Evolutionary conservation across 2,329 filamentous ascomycete genomes (phyloP).

Genomic region (Colletotrichum sidae): DNA sequence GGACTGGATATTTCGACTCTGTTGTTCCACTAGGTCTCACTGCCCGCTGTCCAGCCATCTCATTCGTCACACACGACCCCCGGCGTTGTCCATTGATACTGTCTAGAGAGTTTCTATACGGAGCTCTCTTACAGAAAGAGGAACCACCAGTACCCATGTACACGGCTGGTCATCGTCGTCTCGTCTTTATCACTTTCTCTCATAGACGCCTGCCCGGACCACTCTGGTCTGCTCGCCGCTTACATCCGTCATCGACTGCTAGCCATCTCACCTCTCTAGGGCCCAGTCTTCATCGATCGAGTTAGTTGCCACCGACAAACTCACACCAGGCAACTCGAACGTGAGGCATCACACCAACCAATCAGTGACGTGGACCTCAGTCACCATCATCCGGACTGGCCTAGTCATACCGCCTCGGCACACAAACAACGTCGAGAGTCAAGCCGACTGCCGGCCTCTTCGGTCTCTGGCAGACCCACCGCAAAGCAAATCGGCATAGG

Average conservation of each 20-base stretch:
- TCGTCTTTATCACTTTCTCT: slow-evolving; percentile 18
- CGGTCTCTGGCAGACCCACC: slow-evolving; percentile 36
- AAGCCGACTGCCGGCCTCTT: slow-evolving; percentile 13
- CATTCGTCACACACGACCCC: slow-evolving; percentile 20
- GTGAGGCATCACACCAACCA: slow-evolving; percentile 1
- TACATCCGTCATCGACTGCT: slow-evolving; percentile 18
- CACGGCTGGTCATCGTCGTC: slow-evolving; percentile 38
- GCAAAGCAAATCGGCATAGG: background rate
- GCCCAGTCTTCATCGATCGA: slow-evolving; percentile 15
- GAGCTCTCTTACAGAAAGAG: slow-evolving; percentile 30
- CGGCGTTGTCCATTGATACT: slow-evolving; percentile 13
- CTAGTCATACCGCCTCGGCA: slow-evolving; percentile 3
- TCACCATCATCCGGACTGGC: slow-evolving; percentile 2
- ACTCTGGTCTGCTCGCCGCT: slow-evolving; percentile 6
- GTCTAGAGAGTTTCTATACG: slow-evolving; percentile 34
- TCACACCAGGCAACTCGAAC: background rate
- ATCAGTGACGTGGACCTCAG: slow-evolving; percentile 8
- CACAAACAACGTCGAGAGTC: slow-evolving; percentile 15
- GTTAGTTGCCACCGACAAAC: slow-evolving; percentile 12
- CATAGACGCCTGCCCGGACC: slow-evolving; percentile 16
- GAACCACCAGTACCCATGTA: slow-evolving; percentile 35
- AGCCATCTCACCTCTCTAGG: slow-evolving; percentile 16
- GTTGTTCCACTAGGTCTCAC: slow-evolving; percentile 16
- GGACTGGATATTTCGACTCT: background rate
- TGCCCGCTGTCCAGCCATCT: slow-evolving; percentile 15